These are phyloP conservation scores for Solanum verrucosum DNA, from an alignment of 257 asterid genomes.

Conservation along the genomic window DNA sequence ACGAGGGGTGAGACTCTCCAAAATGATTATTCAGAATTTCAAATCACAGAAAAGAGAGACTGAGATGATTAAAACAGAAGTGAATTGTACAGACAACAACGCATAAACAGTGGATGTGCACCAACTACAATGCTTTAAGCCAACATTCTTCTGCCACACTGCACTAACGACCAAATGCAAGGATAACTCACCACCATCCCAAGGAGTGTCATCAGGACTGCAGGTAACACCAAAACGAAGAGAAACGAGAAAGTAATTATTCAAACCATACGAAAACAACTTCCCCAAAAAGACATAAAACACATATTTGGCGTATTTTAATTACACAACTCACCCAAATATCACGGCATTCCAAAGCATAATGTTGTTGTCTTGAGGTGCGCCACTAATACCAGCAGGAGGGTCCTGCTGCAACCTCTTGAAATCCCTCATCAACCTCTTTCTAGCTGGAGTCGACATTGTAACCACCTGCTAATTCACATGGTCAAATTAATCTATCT, in stretches of 20 bases:
- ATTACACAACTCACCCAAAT: constrained; percentile 44
- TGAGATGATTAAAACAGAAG: neutral
- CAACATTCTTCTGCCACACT: neutral
- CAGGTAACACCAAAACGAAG: constrained; percentile 40
- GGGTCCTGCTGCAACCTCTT: constrained; percentile 83
- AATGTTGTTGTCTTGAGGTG: constrained; percentile 71
- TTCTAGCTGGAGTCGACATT: constrained; percentile 77
- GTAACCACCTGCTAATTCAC: constrained; percentile 19
- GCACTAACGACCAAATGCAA: constrained; percentile 7
- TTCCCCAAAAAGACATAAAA: neutral
- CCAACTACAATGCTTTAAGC: neutral
- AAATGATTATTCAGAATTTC: neutral
- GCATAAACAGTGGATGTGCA: neutral
- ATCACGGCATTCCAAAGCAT: constrained; percentile 84
- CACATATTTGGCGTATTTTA: neutral
- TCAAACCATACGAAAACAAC: neutral
- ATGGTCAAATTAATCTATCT: neutral
- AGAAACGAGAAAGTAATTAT: constrained; percentile 19
- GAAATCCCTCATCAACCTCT: constrained; percentile 83
- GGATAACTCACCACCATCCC: constrained; percentile 81
- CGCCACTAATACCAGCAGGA: constrained; percentile 79
- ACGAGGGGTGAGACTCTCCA: neutral
- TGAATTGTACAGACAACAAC: neutral
- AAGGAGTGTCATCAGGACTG: constrained; percentile 90
- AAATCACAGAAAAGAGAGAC: neutral